A percentile compares a stretch with the other conserved stretches of the same genome.
Conservation (phyloP, 306 rosid species). For the Citrullus mucosospermus region DNA sequence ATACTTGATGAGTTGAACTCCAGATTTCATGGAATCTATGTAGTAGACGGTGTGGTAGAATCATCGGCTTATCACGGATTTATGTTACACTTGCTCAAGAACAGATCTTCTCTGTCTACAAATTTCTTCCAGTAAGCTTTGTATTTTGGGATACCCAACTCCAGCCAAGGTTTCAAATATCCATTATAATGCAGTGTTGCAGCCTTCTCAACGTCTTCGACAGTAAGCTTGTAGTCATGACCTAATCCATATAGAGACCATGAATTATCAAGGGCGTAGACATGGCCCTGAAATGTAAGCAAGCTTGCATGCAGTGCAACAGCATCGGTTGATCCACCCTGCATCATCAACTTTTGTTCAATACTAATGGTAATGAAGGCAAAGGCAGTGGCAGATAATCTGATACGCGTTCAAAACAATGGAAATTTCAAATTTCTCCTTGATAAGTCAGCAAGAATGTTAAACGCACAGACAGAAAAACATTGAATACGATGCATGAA, state of each 20-base stretch:
- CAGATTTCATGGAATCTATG: slow-evolving; percentile 24
- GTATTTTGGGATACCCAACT: slow-evolving; percentile 82
- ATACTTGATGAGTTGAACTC: slow-evolving; percentile 22
- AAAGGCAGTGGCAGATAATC: slow-evolving; percentile 16
- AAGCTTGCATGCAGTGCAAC: slow-evolving; percentile 64
- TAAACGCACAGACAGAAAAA: neutral
- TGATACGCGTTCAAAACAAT: neutral
- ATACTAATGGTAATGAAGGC: slow-evolving; percentile 4
- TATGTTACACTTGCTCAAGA: slow-evolving; percentile 93
- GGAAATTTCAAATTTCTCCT: neutral
- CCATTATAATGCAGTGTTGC: slow-evolving; percentile 88
- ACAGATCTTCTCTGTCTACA: slow-evolving; percentile 61
- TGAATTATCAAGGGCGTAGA: slow-evolving; percentile 43
- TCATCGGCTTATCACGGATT: slow-evolving; percentile 39
- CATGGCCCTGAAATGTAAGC: slow-evolving; percentile 54
- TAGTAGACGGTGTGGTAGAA: slow-evolving; percentile 17
- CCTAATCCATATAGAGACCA: slow-evolving; percentile 82
- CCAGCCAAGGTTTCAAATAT: slow-evolving; percentile 97
- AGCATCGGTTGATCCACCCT: slow-evolving; percentile 24
- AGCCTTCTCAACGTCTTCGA: slow-evolving; percentile 28
- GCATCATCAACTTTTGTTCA: slow-evolving; percentile 29
- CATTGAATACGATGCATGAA: neutral
- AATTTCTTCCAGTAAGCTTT: slow-evolving; percentile 68
- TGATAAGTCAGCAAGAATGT: neutral
- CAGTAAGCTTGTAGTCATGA: slow-evolving; percentile 47